phyloP scores from a whole-genome alignment of 1,284 basidiomycete genomes.

The Trichosporon ovoides region DNA sequence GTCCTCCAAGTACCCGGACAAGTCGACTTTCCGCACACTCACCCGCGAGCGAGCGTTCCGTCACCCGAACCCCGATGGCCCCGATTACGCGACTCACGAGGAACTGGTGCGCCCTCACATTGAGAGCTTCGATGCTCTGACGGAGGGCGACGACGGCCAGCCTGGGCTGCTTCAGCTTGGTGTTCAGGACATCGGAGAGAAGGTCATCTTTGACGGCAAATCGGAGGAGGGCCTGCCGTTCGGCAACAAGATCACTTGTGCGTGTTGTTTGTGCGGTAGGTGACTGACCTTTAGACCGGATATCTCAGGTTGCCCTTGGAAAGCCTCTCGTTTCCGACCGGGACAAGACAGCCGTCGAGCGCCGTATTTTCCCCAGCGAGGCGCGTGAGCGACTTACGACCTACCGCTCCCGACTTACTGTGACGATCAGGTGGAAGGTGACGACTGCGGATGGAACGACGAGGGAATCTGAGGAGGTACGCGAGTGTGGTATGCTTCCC shows the following conservation, averaged over 20 bases:
- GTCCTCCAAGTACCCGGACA: slow-evolving; percentile 27
- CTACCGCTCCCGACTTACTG: slow-evolving; percentile 75
- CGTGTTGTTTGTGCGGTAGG: slow-evolving; percentile 37
- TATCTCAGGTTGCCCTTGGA: slow-evolving; percentile 77
- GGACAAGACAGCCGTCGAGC: slow-evolving; percentile 67
- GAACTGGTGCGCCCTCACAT: slow-evolving; percentile 92
- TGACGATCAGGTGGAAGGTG: slow-evolving; percentile 82
- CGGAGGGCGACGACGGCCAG: slow-evolving; percentile 75
- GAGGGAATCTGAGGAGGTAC: slow-evolving; percentile 61
- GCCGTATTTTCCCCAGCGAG: slow-evolving; percentile 82
- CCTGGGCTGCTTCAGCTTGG: slow-evolving; percentile 75
- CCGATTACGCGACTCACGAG: slow-evolving; percentile 76
- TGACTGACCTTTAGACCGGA: slow-evolving; percentile 62
- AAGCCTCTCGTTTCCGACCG: slow-evolving; percentile 83
- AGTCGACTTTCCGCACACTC: slow-evolving; percentile 69
- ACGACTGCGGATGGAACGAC: slow-evolving; percentile 55
- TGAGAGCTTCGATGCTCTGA: slow-evolving; percentile 93
- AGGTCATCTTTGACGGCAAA: slow-evolving; percentile 87
- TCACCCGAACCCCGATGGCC: slow-evolving; percentile 64
- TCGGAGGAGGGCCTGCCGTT: slow-evolving; percentile 58
- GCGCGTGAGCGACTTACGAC: slow-evolving; percentile 51
- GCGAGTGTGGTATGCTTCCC: slow-evolving; percentile 87
- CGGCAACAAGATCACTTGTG: slow-evolving; percentile 76
- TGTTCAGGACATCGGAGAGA: slow-evolving; percentile 77
- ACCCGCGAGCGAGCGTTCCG: slow-evolving; percentile 75